A percentile compares a stretch with the other conserved stretches of the same genome.
Conservation (phyloP, 140 eudicot species). For the Flaveria floridana region DNA sequence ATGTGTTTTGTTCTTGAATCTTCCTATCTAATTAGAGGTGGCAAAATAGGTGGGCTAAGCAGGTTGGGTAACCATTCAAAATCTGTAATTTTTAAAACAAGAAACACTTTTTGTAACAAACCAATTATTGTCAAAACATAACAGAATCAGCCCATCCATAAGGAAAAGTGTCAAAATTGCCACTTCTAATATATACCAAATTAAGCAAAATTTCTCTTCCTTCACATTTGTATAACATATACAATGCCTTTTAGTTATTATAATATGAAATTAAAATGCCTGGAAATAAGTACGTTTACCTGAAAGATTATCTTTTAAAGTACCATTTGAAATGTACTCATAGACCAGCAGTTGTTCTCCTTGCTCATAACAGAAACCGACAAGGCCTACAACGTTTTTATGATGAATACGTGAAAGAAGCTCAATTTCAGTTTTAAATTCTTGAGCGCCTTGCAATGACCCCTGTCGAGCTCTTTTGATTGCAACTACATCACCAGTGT, state of each 20-base stretch:
- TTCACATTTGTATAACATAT: background rate
- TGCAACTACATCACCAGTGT: constrained; percentile 60
- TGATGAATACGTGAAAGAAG: constrained; percentile 79
- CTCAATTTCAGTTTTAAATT: constrained; percentile 86
- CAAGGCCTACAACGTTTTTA: constrained; percentile 74
- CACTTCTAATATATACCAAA: background rate
- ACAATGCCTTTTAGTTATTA: background rate
- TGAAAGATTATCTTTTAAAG: constrained; percentile 56
- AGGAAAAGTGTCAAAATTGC: background rate
- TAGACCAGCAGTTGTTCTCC: constrained; percentile 84
- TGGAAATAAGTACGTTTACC: constrained; percentile 39
- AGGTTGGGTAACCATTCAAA: background rate
- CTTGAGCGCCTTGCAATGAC: constrained; percentile 74
- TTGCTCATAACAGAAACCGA: constrained; percentile 83
- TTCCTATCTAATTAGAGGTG: background rate
- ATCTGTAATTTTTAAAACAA: background rate
- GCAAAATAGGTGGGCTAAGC: background rate
- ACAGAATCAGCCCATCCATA: background rate
- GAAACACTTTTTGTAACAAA: background rate
- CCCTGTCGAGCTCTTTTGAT: constrained; percentile 90
- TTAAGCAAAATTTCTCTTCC: no score
- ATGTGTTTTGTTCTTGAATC: background rate
- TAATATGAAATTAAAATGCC: background rate
- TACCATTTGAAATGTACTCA: constrained; percentile 72
- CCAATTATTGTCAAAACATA: background rate